These are phyloP conservation scores for Dactylellina leptospora DNA, from an alignment of 2,329 filamentous ascomycete species.

Conservation along the genomic window DNA sequence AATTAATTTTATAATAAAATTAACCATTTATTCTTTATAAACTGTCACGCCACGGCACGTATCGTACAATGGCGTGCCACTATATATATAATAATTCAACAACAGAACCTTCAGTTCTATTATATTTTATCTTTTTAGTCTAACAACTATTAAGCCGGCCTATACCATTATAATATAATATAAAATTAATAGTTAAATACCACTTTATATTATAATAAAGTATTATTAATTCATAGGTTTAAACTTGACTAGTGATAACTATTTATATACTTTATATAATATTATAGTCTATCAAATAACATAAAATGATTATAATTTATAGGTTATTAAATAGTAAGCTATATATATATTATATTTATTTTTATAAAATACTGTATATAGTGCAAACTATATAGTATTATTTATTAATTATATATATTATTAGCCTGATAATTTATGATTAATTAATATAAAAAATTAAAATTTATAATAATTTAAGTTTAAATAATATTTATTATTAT, in stretches of 20 bases:
- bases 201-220: not conserved
- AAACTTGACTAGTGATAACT: too few relatives aligned
- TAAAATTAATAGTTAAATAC: too few relatives aligned
- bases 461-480: not conserved
- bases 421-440: not conserved
- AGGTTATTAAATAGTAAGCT: too few relatives aligned
- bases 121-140: not conserved
- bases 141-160: not conserved
- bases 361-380: not conserved
- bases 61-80: not conserved
- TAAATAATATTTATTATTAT: not conserved
- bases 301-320: too few relatives aligned
- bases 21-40: not conserved
- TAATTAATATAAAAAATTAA: not conserved
- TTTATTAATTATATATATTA: not conserved
- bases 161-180: not conserved
- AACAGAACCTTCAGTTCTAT: not conserved
- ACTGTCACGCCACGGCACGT: not conserved
- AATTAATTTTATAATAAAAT: not conserved
- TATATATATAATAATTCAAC: not conserved
- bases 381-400: not conserved
- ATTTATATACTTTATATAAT: too few relatives aligned
- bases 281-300: too few relatives aligned
- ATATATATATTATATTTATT: not conserved
- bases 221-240: not conserved